Evolutionary conservation across 768 basidiomycete genomes (phyloP).

Genomic region (Russula abietina): DNA sequence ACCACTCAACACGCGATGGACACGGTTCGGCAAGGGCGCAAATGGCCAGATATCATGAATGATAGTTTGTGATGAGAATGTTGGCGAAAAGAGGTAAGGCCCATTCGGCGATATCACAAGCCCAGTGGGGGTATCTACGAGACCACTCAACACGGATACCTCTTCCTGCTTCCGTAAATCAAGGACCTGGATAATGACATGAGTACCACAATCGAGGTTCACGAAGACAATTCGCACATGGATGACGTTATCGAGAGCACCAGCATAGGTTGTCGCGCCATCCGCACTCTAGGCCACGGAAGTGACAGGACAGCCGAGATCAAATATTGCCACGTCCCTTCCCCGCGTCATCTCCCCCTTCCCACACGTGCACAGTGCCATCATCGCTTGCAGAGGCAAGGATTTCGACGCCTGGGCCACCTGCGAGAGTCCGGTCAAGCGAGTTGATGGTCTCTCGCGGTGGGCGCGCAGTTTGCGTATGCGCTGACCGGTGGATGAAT

Average conservation of each 20-base stretch:
- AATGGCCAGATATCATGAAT: constrained; percentile 95
- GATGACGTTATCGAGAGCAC: constrained; percentile 91
- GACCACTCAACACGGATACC: constrained; percentile 75
- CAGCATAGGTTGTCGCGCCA: constrained; percentile 84
- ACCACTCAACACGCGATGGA: constrained; percentile 75
- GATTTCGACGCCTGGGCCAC: constrained; percentile 79
- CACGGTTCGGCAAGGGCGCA: constrained; percentile 72
- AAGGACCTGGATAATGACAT: constrained; percentile 52
- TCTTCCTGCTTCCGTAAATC: constrained; percentile 83
- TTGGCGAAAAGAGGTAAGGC: constrained; percentile 81
- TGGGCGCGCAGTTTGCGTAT: constrained; percentile 81
- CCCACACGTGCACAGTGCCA: constrained; percentile 88
- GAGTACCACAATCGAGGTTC: not conserved
- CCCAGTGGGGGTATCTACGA: constrained; percentile 90
- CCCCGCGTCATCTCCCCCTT: constrained; percentile 69
- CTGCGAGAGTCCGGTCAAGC: constrained; percentile 79
- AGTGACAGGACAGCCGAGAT: constrained; percentile 86
- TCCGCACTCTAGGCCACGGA: constrained; percentile 90
- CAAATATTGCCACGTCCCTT: constrained; percentile 77
- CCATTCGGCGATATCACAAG: constrained; percentile 89
- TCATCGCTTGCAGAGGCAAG: constrained; percentile 88
- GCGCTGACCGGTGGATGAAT: constrained; percentile 80
- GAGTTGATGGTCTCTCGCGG: constrained; percentile 84
- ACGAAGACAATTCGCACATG: constrained; percentile 53
- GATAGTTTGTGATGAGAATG: constrained; percentile 81